Evolutionary conservation across 805 yeast genomes (phyloP), one percentile per base, ranked within the genome.

Genomic region (Lipomyces anomalus): DNA sequence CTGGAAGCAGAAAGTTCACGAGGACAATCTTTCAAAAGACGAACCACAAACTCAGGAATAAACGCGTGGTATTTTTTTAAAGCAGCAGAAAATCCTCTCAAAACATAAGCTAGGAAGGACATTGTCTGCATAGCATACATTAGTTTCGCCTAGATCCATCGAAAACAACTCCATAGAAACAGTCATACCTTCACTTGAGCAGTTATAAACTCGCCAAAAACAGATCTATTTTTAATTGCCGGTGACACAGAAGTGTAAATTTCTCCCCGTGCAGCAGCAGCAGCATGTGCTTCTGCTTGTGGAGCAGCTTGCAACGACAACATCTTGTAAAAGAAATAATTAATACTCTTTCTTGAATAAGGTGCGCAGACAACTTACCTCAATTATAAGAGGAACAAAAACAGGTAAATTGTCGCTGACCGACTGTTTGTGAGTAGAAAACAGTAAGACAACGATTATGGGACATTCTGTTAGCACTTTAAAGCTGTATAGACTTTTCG

Each of bases 401-500:
- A 67, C 69, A 1, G 89, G 85, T 26, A 92, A 70, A 3, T 90
- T 78, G 0, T 83, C 68, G 38, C 77, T 76, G 1, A 84, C 84
- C 42, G 87, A 66, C 29, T 78, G 78, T 61, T 88, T 86, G 67
- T 89, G 88, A 0, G 95, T 80, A 1, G 95, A 84, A 58, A 86
- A 87, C 42, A 94, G 70, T 5, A 95, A 79, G 2, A 92, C 98
- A 81, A 92, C 84, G 3, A 95, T 88, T 33, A 92, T 90, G 6
- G 99, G 99, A 61, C 97, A 89, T 63, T 92, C 99, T 0, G 95
- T 85, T 48, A 92, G 73, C 11, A 90, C 86, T 61, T 88, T 89
- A 72, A 92, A 90, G 1, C 97, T 88, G 53, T 64, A 72, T 75
- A 85, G 75, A 3, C 95, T 82, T 50, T 74, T 76, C 36, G 74